These are phyloP conservation scores for Solanum chacoense DNA, from an alignment of 305 asterid species.

Conservation along the genomic window DNA sequence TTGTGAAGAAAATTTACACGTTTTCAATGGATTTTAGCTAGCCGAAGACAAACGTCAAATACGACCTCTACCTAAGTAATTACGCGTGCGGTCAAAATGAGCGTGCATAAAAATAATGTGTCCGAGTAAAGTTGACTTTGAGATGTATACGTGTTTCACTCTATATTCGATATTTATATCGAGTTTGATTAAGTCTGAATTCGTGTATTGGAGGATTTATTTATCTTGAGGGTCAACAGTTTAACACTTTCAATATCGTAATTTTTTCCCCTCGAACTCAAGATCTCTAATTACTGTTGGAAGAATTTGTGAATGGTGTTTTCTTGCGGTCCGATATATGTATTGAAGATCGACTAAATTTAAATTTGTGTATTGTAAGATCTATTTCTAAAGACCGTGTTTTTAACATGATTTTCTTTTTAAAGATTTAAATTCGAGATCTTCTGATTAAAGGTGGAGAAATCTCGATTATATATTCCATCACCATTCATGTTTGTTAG, in stretches of 20 bases:
- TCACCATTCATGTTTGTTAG: not conserved
- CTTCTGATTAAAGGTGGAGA: not conserved
- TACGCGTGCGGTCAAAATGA: not conserved
- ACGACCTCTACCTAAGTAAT: not conserved
- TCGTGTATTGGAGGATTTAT: not conserved
- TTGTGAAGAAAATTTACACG: not conserved
- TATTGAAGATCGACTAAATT: no score
- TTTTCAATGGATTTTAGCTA: not conserved
- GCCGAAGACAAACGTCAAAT: not conserved
- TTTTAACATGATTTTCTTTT: not conserved
- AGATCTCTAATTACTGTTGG: no score
- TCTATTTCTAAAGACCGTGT: no score
- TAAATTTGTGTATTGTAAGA: not conserved
- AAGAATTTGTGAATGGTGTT: not conserved
- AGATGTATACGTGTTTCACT: not conserved
- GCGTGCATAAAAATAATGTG: not conserved
- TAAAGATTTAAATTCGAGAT: not conserved
- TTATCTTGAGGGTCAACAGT: not conserved
- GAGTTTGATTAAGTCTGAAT: rapidly evolving
- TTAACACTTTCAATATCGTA: rapidly evolving
- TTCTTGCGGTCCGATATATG: no score
- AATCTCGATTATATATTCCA: not conserved
- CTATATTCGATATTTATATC: not conserved
- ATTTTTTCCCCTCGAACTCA: no score
- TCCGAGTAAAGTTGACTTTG: not conserved